These are phyloP conservation scores for Phoma sp. DNA, from an alignment of 2,329 filamentous ascomycete species.

Conservation along the genomic window DNA sequence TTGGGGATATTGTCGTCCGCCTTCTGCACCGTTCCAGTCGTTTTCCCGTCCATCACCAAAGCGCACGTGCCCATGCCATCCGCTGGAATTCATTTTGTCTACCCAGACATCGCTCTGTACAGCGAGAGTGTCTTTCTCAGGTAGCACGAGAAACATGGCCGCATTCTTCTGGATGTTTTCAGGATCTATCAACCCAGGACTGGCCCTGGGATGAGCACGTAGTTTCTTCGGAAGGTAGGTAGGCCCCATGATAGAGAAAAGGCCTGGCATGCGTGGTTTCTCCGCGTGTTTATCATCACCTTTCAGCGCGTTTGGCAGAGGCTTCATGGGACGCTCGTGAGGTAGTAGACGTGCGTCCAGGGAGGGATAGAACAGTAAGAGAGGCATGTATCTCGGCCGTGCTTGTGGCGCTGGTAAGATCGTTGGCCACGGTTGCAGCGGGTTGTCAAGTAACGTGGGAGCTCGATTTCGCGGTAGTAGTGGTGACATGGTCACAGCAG, in stretches of 20 bases:
- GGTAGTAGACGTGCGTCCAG: constrained; percentile 51
- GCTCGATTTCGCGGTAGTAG: constrained; percentile 36
- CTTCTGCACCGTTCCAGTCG: constrained; percentile 38
- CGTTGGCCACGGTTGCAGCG: constrained; percentile 44
- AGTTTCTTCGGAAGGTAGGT: constrained; percentile 50
- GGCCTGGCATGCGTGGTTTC: constrained; percentile 41
- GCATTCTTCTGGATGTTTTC: constrained; percentile 46
- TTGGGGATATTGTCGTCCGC: constrained; percentile 24
- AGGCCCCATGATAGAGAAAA: constrained; percentile 49
- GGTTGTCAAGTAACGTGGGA: constrained; percentile 41
- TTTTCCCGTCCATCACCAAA: constrained; percentile 43
- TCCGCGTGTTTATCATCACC: constrained; percentile 36
- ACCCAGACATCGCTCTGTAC: constrained; percentile 53
- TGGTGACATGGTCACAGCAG: constrained; percentile 32
- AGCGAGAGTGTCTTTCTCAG: constrained; percentile 50
- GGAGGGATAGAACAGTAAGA: constrained; percentile 53
- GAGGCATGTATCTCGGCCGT: constrained; percentile 45
- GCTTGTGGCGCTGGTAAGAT: constrained; percentile 44
- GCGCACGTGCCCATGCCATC: constrained; percentile 42
- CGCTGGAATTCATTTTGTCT: constrained; percentile 44
- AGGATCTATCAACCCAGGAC: constrained; percentile 47
- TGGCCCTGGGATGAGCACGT: constrained; percentile 48
- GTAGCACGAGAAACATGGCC: constrained; percentile 50
- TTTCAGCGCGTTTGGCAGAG: constrained; percentile 44
- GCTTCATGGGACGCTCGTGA: constrained; percentile 47